Base-by-base conservation (phyloP, 176 grass and related monocot species). In the Cenchrus purpureus region DNA sequence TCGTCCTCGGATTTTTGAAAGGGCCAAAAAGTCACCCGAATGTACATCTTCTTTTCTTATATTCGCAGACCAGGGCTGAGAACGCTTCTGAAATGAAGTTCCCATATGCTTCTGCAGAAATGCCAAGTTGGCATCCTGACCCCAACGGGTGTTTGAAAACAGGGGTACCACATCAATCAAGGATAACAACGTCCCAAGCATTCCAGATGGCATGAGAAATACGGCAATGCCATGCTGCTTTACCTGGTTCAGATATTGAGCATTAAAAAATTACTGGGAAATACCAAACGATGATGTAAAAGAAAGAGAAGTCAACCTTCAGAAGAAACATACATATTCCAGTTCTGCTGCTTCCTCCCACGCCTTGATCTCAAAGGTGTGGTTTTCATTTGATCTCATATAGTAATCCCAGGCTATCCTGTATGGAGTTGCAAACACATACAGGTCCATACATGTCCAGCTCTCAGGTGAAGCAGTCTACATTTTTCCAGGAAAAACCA, bases 381-480 rank as follows among this genome's bases (percentile, higher is more conserved):
- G 97, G 11, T 78, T 78, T 37, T 94, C 88, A 7, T 75, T 87
- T 8, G 92, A 84, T 32, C 86, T 65, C 64, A 88, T 87, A 25
- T 97, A 99, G 94, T 97, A 99, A 67, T 96, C 94, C 94, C 97
- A 99, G 73, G 73, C 85, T 91, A 99, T 89, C 82, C 94, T 94
- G 85, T 97, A 99, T 60, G 94, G 97, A 10, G 94, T 97, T 76
- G 92, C 92, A 78, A 94, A 97, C 37, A 99, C 97, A 66, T 99
- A 99, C 8, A 99, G 88, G 56, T 99, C 97, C 97, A 97, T 99
- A 78, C 94, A 99, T 20, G 97, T 90, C 97, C 94, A 99, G 69
- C 94, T 99, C 66, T 94, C 88, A 49, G 94, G 88, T 58, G 72
- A 88, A 86, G 83, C 86, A 71, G 92, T 97, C 97, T 99, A 51